A percentile compares a stretch with the other conserved stretches of the same genome.
Evolutionary conservation across 1,284 basidiomycete genomes (phyloP).

Genomic region (Naganishia albida): DNA sequence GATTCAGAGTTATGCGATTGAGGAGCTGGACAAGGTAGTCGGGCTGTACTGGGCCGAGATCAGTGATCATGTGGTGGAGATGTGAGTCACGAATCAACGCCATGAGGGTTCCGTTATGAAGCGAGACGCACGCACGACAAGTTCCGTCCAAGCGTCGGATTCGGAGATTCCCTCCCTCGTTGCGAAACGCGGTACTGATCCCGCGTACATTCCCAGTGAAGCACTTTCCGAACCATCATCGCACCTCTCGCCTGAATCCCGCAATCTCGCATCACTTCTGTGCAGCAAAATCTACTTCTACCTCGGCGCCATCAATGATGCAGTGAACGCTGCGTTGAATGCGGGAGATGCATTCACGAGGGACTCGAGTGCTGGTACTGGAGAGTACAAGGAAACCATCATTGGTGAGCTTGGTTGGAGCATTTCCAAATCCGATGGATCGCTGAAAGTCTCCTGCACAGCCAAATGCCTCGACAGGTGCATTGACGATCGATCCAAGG

Average conservation of each 20-base stretch:
- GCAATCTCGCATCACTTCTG: conserved; percentile 79
- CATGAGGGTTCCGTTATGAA: not conserved
- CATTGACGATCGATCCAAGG: conserved; percentile 61
- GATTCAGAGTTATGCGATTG: conserved; percentile 86
- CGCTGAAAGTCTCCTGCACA: conserved; percentile 46
- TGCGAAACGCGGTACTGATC: too few relatives aligned
- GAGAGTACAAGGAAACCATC: conserved; percentile 90
- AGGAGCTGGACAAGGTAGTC: conserved; percentile 75
- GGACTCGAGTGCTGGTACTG: conserved; percentile 64
- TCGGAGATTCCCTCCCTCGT: too few relatives aligned
- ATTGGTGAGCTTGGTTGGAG: conserved; percentile 51
- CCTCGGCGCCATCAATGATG: conserved; percentile 89
- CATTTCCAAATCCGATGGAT: too few relatives aligned
- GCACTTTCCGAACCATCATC: conserved; percentile 73
- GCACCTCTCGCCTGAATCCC: conserved; percentile 69
- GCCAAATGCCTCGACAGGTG: conserved; percentile 94
- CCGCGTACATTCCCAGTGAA: conserved; percentile 62
- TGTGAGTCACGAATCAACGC: conserved; percentile 62
- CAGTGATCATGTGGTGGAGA: conserved; percentile 83
- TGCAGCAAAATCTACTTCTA: conserved; percentile 96
- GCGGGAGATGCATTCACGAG: conserved; percentile 82
- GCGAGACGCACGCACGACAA: not conserved
- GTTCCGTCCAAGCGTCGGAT: too few relatives aligned
- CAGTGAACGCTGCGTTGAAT: conserved; percentile 85
- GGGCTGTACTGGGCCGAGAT: conserved; percentile 97